phyloP scores from a whole-genome alignment of 345 rosid species.

The Theobroma cacao region DNA sequence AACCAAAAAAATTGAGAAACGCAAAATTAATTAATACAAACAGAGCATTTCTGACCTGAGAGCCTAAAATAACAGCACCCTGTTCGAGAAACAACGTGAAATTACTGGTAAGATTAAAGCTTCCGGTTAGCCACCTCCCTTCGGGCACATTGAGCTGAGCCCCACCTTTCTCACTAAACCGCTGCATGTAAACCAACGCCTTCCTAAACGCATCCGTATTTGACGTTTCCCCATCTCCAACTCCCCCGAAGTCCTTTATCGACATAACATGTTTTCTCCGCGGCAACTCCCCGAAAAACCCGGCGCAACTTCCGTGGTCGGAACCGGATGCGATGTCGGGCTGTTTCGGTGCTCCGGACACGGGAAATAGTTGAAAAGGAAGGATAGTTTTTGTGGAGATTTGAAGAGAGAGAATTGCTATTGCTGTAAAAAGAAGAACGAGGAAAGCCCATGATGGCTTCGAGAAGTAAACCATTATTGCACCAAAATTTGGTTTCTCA shows the following conservation, averaged over 20 bases:
- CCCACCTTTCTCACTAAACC: constrained; percentile 51
- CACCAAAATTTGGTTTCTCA: constrained; percentile 28
- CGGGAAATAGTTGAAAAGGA: constrained; percentile 31
- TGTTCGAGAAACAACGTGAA: constrained; percentile 82
- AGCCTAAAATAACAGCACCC: constrained; percentile 84
- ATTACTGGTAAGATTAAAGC: constrained; percentile 90
- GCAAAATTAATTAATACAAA: background rate
- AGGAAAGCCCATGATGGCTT: constrained; percentile 52
- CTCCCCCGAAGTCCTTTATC: constrained; percentile 79
- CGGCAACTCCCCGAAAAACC: constrained; percentile 27
- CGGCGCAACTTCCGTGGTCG: constrained; percentile 36
- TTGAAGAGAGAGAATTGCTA: constrained; percentile 58
- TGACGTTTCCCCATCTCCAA: constrained; percentile 76
- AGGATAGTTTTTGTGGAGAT: constrained; percentile 41
- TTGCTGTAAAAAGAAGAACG: constrained; percentile 46
- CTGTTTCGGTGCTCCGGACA: constrained; percentile 15
- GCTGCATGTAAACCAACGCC: constrained; percentile 55
- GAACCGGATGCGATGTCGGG: background rate
- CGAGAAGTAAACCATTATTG: constrained; percentile 18
- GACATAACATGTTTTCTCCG: constrained; percentile 64
- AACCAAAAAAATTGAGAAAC: background rate
- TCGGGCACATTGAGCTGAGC: constrained; percentile 73
- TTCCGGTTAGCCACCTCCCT: constrained; percentile 89
- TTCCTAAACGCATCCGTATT: constrained; percentile 74
- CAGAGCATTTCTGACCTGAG: constrained; percentile 51